phyloP scores from a whole-genome alignment of 805 yeast species.

The Barnettozyma sp. region DNA sequence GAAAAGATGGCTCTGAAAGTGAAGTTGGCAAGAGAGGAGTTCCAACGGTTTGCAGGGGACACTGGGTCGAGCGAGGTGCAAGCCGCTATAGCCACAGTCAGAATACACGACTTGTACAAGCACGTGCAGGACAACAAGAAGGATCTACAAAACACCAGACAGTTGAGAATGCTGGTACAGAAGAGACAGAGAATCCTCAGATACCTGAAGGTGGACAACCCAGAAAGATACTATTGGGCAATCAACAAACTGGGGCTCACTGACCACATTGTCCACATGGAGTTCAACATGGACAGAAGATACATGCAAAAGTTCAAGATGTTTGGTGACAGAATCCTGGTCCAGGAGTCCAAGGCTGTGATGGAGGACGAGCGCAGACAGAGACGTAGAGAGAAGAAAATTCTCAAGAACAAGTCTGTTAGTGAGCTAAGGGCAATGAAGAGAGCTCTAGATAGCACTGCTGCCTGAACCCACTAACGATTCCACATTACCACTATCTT shows the following conservation, averaged over 20 bases:
- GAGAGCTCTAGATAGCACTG: constrained; percentile 17
- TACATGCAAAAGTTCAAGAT: constrained; percentile 74
- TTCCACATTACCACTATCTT: too few relatives aligned
- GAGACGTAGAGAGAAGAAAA: constrained; percentile 39
- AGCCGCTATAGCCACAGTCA: constrained; percentile 83
- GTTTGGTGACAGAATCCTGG: constrained; percentile 67
- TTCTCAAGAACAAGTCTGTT: constrained; percentile 25
- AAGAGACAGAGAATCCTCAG: constrained; percentile 77
- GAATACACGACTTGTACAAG: constrained; percentile 67
- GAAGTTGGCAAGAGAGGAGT: constrained; percentile 66
- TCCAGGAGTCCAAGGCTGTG: constrained; percentile 47
- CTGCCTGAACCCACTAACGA: constrained; percentile 5
- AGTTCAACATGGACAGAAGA: constrained; percentile 72
- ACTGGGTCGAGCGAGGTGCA: constrained; percentile 95
- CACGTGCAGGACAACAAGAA: constrained; percentile 66
- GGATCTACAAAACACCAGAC: constrained; percentile 64
- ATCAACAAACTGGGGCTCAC: constrained; percentile 82
- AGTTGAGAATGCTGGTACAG: constrained; percentile 78
- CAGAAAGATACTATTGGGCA: constrained; percentile 79
- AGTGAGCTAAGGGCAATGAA: constrained; percentile 23
- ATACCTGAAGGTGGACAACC: constrained; percentile 74
- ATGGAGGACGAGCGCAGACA: constrained; percentile 41
- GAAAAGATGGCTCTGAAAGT: constrained; percentile 56
- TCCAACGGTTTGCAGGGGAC: constrained; percentile 79
- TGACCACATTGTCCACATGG: constrained; percentile 69